Base-by-base conservation (phyloP, 2,329 filamentous ascomycete species). In the Xylogone sp. region DNA sequence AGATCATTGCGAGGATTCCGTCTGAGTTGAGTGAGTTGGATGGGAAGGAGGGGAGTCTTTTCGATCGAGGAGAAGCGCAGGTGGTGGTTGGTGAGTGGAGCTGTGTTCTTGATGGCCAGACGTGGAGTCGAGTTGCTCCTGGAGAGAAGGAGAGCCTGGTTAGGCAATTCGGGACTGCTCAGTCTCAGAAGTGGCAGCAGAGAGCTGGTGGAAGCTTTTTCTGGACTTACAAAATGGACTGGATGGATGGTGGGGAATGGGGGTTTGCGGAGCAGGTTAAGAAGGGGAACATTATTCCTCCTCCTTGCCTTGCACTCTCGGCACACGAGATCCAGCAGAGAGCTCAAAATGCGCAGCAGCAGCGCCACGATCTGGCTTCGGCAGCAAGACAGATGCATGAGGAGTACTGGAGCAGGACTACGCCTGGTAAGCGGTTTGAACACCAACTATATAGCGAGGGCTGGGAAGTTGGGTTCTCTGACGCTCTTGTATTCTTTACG, bases 181-280 rank as follows among this genome's bases (percentile, higher is more conserved):
- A 83, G 59, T 74, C 69, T 21, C 59, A 68, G 10, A 69, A 69
- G 43, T 83, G 75, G 64, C 73, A 78, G 51, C 59, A 71, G n/a
- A 71, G 70, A 43, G 65, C 75, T 13, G 75, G 75, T 2, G 81
- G 80, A 1, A 71, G 70, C 27, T 82, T 75, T 59, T 84, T 83
- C 67, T 83, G 80, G 81, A 83, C 80, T 0, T 78, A 71, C 60
- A 79, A 79, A 50, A 83, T 83, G 78, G 63, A 80, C 56, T 83
- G 79, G 78, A 79, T 80, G 73, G 73, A 75, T n/a, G 80, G 79
- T 12, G 79, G 79, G 12, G 79, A 81, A 62, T 83, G 81, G 81
- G 79, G 79, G 0, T 82, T 83, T 65, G 71, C 72, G 19, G 71
- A 76, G 34, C 77, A 80, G 65, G 72, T 69, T 8, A 72, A 76